Conservation (phyloP, 495 filamentous ascomycete species). For the Neurospora sp. region DNA sequence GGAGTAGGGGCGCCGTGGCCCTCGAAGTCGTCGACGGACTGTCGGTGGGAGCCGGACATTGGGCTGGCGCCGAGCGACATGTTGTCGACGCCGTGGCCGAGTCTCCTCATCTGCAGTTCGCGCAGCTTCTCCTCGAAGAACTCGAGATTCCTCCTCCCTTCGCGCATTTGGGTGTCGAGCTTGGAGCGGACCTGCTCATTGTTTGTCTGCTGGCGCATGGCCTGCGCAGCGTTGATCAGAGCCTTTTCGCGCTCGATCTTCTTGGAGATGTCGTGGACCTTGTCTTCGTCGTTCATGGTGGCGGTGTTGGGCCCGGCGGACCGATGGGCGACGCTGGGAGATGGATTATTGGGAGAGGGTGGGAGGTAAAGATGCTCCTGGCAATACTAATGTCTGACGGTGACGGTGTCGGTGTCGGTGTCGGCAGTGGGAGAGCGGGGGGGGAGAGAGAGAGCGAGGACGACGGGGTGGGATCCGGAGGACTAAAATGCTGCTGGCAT, state of each 20-base stretch:
- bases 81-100: slow-evolving; percentile 53
- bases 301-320: slow-evolving; percentile 29
- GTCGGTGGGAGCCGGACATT: slow-evolving; percentile 25
- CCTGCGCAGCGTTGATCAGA: slow-evolving; percentile 85
- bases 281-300: slow-evolving; percentile 66
- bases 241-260: slow-evolving; percentile 98
- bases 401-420: not conserved
- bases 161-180: slow-evolving; percentile 84
- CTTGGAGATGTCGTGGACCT: slow-evolving; percentile 76
- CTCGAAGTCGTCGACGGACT: slow-evolving; percentile 28
- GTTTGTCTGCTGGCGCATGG: slow-evolving; percentile 90
- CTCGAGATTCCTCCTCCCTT: slow-evolving; percentile 82
- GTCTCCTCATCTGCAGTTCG: slow-evolving; percentile 74
- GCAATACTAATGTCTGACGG: not conserved
- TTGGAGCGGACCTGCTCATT: slow-evolving; percentile 82
- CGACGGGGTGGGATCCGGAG: not conserved
- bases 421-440: slow-evolving; percentile 2
- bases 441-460: not conserved
- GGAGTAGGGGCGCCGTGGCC: slow-evolving; percentile 43
- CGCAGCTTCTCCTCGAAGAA: slow-evolving; percentile 87
- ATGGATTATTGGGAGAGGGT: not conserved
- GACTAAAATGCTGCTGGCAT: not conserved
- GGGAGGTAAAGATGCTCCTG: slow-evolving; percentile 7
- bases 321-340: not conserved
- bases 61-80: slow-evolving; percentile 44